phyloP scores from a whole-genome alignment of 2,329 filamentous ascomycete genomes.

The Diaporthe caulivora region DNA sequence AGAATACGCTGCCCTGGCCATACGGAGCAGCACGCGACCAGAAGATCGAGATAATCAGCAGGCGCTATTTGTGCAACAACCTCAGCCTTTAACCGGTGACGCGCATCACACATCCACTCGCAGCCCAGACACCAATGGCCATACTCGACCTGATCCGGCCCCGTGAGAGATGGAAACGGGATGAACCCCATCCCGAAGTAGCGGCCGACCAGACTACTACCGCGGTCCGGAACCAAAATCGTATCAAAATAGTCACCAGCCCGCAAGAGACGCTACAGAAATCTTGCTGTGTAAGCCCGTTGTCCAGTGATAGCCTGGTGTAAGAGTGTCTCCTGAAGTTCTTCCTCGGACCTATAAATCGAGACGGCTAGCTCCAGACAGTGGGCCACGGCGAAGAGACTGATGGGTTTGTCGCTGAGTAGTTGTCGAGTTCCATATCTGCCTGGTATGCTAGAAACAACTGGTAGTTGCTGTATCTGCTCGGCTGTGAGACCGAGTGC shows the following conservation, averaged over 20 bases:
- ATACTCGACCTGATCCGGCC: neutral
- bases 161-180: neutral
- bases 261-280: neutral
- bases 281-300: neutral
- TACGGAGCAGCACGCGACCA: neutral
- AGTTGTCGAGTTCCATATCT: neutral
- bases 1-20: neutral
- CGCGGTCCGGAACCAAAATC: neutral
- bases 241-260: neutral
- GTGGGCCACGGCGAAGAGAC: neutral
- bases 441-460: neutral
- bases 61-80: neutral
- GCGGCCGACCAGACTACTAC: neutral
- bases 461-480: neutral
- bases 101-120: neutral
- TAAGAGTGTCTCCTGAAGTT: neutral
- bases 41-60: neutral
- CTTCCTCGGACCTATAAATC: neutral
- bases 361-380: neutral
- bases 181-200: constrained; percentile 6
- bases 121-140: constrained; percentile 8
- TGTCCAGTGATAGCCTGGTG: neutral
- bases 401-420: neutral
- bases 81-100: neutral
- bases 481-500: neutral